Evolutionary conservation across 73 alveolate genomes (phyloP).

Genomic region (Symbiodinium natans): DNA sequence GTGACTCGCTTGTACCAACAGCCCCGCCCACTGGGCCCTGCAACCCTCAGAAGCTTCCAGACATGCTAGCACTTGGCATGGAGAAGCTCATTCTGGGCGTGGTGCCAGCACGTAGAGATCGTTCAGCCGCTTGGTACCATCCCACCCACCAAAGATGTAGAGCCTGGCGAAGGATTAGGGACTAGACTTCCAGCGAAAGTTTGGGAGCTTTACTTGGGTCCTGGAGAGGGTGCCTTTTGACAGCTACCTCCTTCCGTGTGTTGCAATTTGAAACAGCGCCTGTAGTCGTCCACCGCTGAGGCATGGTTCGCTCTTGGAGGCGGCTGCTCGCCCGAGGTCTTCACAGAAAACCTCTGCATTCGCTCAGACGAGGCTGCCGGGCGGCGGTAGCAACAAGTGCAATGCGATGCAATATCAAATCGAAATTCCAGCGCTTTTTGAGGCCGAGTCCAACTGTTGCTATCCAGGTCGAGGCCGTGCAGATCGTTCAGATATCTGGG

Average conservation of each 20-base stretch:
- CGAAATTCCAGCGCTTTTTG: neutral
- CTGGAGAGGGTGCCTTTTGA: too few relatives aligned
- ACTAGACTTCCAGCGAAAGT: neutral
- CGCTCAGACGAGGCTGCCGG: too few relatives aligned
- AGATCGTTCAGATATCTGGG: neutral
- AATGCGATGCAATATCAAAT: too few relatives aligned
- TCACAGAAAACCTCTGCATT: constrained; percentile 90
- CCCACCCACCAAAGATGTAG: constrained; percentile 97
- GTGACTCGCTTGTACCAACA: too few relatives aligned
- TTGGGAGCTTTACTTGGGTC: too few relatives aligned
- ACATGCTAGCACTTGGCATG: neutral
- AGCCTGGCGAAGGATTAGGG: too few relatives aligned
- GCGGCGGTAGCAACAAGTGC: too few relatives aligned
- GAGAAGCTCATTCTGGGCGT: neutral
- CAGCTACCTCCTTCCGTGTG: neutral
- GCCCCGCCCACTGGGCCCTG: too few relatives aligned
- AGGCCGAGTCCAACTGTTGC: neutral
- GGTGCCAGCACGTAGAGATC: constrained; percentile 95
- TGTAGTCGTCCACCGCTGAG: constrained; percentile 94
- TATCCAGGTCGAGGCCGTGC: constrained; percentile 46
- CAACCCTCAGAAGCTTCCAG: neutral
- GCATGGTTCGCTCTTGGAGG: constrained; percentile 97
- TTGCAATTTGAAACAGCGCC: neutral
- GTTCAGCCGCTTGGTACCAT: constrained; percentile 96
- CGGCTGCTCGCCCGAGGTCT: constrained; percentile 95